Conservation (phyloP, 1,139 yeast species). For the Zygotorulaspora mrakii region DNA sequence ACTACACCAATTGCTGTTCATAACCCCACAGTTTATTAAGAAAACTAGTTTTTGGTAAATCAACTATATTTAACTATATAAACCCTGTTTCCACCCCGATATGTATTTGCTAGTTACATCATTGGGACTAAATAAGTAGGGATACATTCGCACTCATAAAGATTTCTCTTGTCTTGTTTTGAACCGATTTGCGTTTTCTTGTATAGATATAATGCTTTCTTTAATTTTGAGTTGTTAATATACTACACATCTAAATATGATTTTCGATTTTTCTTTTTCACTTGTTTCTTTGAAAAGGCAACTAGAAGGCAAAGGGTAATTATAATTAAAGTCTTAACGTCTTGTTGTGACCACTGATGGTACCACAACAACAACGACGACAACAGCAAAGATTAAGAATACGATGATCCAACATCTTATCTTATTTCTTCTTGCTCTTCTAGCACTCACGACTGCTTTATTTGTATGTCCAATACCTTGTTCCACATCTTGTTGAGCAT, state of each 20-base stretch:
- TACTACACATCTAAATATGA: slow-evolving; percentile 14
- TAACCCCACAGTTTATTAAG: slow-evolving; percentile 22
- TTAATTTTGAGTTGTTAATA: slow-evolving; percentile 7
- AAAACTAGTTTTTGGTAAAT: slow-evolving; percentile 32
- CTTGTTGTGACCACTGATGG: slow-evolving; percentile 35
- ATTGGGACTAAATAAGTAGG: slow-evolving; percentile 16
- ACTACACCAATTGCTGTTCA: slow-evolving; percentile 26
- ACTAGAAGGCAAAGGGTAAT: background rate
- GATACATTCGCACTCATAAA: slow-evolving; percentile 15
- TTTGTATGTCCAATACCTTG: slow-evolving; percentile 93
- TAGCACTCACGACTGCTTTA: slow-evolving; percentile 84
- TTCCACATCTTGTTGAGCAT: slow-evolving; percentile 87
- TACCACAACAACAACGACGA: slow-evolving; percentile 65
- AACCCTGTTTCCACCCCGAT: slow-evolving; percentile 31
- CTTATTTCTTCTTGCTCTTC: slow-evolving; percentile 87
- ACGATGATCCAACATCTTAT: slow-evolving; percentile 77
- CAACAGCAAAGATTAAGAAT: slow-evolving; percentile 54
- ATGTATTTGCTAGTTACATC: slow-evolving; percentile 10
- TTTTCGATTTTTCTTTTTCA: too few relatives aligned
- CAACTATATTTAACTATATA: slow-evolving; percentile 9
- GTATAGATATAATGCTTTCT: too few relatives aligned
- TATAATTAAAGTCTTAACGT: slow-evolving; percentile 4
- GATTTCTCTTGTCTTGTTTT: too few relatives aligned
- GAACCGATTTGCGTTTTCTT: too few relatives aligned
- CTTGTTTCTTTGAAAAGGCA: too few relatives aligned